These are phyloP conservation scores for Cryptococcus sp. DNA, from an alignment of 1,284 basidiomycete species.

Conservation along the genomic window DNA sequence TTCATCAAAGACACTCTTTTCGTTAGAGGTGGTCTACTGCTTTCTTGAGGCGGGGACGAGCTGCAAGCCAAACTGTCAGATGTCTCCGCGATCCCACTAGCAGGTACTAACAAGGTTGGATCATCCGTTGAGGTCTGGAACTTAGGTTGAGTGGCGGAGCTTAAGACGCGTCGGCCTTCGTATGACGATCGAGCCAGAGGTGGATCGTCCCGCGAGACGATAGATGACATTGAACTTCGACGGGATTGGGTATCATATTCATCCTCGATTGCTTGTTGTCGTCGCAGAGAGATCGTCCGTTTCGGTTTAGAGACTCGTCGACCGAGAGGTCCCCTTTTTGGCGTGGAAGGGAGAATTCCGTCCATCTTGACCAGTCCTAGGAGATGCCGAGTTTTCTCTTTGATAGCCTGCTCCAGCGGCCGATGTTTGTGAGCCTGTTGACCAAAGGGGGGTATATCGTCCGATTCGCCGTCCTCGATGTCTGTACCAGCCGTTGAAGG, in stretches of 20 bases:
- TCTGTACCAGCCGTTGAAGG: slow-evolving; percentile 27
- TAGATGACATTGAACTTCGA: slow-evolving; percentile 4
- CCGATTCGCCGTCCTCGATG: slow-evolving; percentile 29
- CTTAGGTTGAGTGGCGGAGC: neutral
- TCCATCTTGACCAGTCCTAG: slow-evolving; percentile 41
- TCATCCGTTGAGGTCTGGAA: neutral
- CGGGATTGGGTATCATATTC: neutral
- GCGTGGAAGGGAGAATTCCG: slow-evolving; percentile 26
- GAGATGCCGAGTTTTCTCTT: slow-evolving; percentile 42
- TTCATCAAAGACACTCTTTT: slow-evolving; percentile 33
- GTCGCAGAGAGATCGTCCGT: neutral
- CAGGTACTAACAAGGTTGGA: neutral
- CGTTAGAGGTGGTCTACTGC: slow-evolving; percentile 9
- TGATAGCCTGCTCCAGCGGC: slow-evolving; percentile 34
- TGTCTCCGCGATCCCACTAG: neutral
- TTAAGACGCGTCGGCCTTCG: no score
- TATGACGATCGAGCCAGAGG: neutral
- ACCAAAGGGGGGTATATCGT: slow-evolving; percentile 8
- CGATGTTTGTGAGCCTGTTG: slow-evolving; percentile 22
- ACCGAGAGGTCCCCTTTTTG: slow-evolving; percentile 1
- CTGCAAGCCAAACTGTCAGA: neutral
- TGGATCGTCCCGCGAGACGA: neutral
- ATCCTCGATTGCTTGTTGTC: neutral
- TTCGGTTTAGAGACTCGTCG: neutral
- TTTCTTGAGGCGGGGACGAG: slow-evolving; percentile 2